Evolutionary conservation across 768 basidiomycete species (phyloP).

Genomic region (Pleurotus salmoneostramineus): DNA sequence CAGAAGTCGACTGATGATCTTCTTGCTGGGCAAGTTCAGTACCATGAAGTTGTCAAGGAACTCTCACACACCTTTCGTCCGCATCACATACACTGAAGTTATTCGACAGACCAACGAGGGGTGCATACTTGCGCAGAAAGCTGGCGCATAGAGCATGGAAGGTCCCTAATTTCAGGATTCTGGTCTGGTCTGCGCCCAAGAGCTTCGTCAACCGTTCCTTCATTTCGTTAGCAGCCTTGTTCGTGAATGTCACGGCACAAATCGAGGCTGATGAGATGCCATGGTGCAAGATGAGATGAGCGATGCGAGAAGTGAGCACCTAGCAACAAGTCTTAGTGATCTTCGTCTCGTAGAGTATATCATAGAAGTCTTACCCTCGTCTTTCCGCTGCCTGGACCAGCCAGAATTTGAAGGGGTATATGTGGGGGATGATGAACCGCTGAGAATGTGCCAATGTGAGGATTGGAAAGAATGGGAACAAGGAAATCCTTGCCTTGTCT

Average conservation of each 20-base stretch:
- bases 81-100: conserved; percentile 86
- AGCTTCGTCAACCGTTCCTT: conserved; percentile 60
- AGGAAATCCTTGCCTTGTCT: conserved; percentile 24
- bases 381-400: conserved; percentile 76
- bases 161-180: conserved; percentile 64
- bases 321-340: conserved; percentile 12
- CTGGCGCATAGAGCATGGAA: conserved; percentile 75
- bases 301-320: conserved; percentile 68
- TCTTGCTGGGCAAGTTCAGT: conserved; percentile 46
- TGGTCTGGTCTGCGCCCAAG: conserved; percentile 56
- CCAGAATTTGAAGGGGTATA: conserved; percentile 73
- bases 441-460: conserved; percentile 17
- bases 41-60: background rate
- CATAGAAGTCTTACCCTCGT: conserved; percentile 40
- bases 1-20: conserved; percentile 54
- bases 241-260: conserved; percentile 84
- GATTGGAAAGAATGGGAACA: background rate
- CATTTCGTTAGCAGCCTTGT: conserved; percentile 91
- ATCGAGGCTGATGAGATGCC: conserved; percentile 51
- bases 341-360: background rate
- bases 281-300: conserved; percentile 56
- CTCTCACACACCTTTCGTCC: conserved; percentile 59
- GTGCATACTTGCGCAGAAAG: conserved; percentile 66
- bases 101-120: conserved; percentile 49
- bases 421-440: conserved; percentile 64